Percentiles rank a stretch among this genome's conserved stretches.
These are phyloP conservation scores for Starmerella etchellsii DNA, from an alignment of 805 yeast species.

Conservation along the genomic window DNA sequence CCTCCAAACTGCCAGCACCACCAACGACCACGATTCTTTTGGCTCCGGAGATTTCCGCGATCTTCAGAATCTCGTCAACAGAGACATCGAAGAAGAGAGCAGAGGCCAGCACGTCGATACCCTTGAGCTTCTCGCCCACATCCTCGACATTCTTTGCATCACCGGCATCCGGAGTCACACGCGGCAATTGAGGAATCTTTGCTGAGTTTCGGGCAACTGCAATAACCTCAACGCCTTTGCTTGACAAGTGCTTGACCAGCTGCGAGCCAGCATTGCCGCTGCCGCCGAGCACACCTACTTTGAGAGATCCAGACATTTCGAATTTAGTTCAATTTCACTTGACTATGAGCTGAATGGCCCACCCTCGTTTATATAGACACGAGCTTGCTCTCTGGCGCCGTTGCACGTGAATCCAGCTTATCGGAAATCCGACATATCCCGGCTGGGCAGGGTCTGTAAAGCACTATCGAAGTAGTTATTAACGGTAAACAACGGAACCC, in stretches of 20 bases:
- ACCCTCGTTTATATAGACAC: no score
- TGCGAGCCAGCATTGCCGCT: slow-evolving; percentile 28
- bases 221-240: slow-evolving; percentile 6
- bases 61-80: slow-evolving; percentile 1
- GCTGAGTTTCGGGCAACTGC: slow-evolving; percentile 11
- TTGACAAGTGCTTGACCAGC: slow-evolving; percentile 7
- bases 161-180: slow-evolving; percentile 8
- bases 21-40: slow-evolving; percentile 12
- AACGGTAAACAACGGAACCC: no score
- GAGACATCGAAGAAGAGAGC: slow-evolving; percentile 10
- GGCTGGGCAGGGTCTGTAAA: no score
- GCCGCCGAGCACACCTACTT: slow-evolving; percentile 19
- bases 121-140: slow-evolving; percentile 5
- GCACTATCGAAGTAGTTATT: no score
- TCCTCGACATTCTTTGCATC: slow-evolving; percentile 10
- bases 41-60: slow-evolving; percentile 10
- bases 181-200: slow-evolving; percentile 1
- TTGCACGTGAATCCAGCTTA: no score
- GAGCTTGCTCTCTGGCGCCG: no score
- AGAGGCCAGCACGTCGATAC: slow-evolving; percentile 9
- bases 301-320: no score
- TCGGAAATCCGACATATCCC: no score
- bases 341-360: no score
- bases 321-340: no score
- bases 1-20: slow-evolving; percentile 10